Conservation (phyloP, 495 filamentous ascomycete genomes). For the Penicillium manginii region DNA sequence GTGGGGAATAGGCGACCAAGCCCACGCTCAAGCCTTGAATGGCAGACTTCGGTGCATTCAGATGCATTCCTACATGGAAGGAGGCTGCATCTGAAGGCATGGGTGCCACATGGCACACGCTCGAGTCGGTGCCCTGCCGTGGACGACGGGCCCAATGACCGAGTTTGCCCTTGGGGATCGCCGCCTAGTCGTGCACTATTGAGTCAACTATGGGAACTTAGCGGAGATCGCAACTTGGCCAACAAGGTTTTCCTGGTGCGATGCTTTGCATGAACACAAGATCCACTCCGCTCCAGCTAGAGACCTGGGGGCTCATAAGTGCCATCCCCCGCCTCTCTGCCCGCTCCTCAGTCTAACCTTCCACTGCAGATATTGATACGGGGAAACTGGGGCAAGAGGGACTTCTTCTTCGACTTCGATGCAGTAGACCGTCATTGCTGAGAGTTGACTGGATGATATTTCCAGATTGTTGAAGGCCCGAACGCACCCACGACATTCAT, state of each 20-base stretch:
- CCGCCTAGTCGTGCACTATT: slow-evolving; percentile 22
- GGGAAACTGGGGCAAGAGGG: neutral
- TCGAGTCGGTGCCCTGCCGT: neutral
- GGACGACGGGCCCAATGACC: slow-evolving; percentile 1
- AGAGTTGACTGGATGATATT: neutral
- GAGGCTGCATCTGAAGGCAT: slow-evolving; percentile 11
- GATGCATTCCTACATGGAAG: neutral
- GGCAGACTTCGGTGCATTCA: slow-evolving; percentile 13
- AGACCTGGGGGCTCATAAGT: slow-evolving; percentile 6
- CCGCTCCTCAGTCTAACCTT: neutral
- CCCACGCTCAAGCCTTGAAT: slow-evolving; percentile 17
- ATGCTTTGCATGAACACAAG: slow-evolving; percentile 17
- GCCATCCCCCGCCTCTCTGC: slow-evolving; percentile 2
- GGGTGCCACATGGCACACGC: slow-evolving; percentile 19
- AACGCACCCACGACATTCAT: slow-evolving; percentile 17
- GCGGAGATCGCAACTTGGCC: slow-evolving; percentile 8
- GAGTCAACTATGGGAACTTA: slow-evolving; percentile 22
- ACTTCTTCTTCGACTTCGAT: neutral
- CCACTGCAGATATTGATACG: slow-evolving; percentile 2
- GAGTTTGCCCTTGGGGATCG: slow-evolving; percentile 14
- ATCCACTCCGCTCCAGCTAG: slow-evolving; percentile 18
- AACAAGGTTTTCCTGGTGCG: slow-evolving; percentile 5
- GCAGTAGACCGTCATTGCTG: neutral
- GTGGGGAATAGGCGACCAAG: slow-evolving; percentile 17
- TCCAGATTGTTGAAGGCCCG: neutral